Conservation (phyloP, 129 eudicot species). For the Smallanthus sonchifolius region DNA sequence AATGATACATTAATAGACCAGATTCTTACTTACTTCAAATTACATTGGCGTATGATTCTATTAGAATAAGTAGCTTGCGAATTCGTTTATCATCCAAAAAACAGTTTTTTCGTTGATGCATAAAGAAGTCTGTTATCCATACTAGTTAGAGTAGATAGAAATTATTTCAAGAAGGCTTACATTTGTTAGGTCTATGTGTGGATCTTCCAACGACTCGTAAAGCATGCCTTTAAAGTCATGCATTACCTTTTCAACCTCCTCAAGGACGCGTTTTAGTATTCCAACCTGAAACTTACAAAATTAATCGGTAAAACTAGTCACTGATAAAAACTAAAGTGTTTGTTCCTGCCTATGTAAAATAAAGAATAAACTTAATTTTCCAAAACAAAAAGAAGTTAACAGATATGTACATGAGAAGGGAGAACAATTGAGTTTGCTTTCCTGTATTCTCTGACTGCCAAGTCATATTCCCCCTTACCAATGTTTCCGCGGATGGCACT, state of each 20-base stretch:
- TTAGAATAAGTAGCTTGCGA: background rate
- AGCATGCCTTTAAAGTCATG: slow-evolving; percentile 84
- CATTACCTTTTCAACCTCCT: slow-evolving; percentile 97
- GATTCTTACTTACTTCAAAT: background rate
- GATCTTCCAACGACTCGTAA: slow-evolving; percentile 88
- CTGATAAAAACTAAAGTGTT: background rate
- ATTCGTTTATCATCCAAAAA: background rate
- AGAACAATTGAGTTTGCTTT: slow-evolving; percentile 96
- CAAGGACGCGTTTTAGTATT: slow-evolving; percentile 87
- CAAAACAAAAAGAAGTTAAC: background rate
- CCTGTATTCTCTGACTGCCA: slow-evolving; percentile 94
- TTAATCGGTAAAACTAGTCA: no score
- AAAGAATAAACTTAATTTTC: background rate
- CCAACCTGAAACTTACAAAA: slow-evolving; percentile 59
- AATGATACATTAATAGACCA: background rate
- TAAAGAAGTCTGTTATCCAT: background rate
- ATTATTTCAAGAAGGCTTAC: slow-evolving; percentile 33
- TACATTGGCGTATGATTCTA: background rate
- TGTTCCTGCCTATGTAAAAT: background rate
- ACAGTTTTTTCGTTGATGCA: background rate
- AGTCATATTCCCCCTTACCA: slow-evolving; percentile 91
- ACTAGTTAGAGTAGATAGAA: background rate
- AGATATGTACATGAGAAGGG: slow-evolving; percentile 74
- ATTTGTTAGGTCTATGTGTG: slow-evolving; percentile 65
- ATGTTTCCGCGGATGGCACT: slow-evolving; percentile 79